Evolutionary conservation across 768 basidiomycete genomes (phyloP).

Genomic region (Leucogyrophana mollusca): DNA sequence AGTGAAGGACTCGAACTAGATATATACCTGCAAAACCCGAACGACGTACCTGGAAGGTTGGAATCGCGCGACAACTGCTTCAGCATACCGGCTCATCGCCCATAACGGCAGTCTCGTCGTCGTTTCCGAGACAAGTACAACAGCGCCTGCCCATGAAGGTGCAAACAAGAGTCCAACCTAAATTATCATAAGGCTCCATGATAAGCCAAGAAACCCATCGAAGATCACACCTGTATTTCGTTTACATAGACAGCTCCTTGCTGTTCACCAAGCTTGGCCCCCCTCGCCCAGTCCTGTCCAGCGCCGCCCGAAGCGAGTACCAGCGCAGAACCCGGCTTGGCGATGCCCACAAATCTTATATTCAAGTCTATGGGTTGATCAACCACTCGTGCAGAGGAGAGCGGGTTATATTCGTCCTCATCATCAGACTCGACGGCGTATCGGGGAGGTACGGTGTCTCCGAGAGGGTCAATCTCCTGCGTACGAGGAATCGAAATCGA

Average conservation of each 20-base stretch:
- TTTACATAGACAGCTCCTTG: conserved; percentile 45
- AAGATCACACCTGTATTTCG: conserved; percentile 40
- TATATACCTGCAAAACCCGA: neutral
- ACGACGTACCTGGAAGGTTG: conserved; percentile 44
- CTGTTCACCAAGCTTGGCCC: conserved; percentile 53
- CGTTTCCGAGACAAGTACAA: conserved; percentile 53
- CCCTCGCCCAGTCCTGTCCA: conserved; percentile 49
- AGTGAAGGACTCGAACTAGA: neutral
- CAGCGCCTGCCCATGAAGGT: conserved; percentile 46
- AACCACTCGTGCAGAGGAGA: conserved; percentile 14
- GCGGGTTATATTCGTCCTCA: conserved; percentile 59
- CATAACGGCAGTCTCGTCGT: conserved; percentile 45
- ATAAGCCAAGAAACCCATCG: neutral
- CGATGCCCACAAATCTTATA: conserved; percentile 39
- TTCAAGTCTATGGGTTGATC: conserved; percentile 17
- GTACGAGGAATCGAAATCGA: neutral
- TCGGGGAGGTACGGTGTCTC: conserved; percentile 55
- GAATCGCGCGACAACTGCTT: conserved; percentile 38
- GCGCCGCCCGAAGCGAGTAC: conserved; percentile 48
- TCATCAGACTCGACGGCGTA: conserved; percentile 67
- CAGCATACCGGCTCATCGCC: conserved; percentile 49
- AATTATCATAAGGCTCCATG: neutral
- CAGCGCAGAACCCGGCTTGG: conserved; percentile 29
- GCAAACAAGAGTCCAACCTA: conserved; percentile 53
- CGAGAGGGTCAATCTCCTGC: conserved; percentile 55